Conservation (phyloP, 495 filamentous ascomycete species). For the Astrothelium macrocarpum region DNA sequence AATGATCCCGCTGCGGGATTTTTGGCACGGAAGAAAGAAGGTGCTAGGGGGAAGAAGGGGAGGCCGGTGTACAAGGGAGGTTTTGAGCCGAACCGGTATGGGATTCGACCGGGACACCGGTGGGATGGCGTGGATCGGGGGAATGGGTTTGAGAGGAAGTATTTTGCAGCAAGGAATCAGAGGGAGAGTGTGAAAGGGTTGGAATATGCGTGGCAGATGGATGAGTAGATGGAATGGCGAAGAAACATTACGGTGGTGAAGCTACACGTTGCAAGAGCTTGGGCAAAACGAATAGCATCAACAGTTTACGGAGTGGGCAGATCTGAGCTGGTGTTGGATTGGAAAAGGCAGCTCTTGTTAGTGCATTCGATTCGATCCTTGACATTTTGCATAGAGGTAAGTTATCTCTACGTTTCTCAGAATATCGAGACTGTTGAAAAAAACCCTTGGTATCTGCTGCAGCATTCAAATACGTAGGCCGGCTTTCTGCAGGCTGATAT, state of each 20-base stretch:
- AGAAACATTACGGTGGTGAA: too few species aligned
- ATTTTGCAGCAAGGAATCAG: constrained; percentile 77
- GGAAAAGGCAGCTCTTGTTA: background rate
- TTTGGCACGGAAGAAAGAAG: constrained; percentile 44
- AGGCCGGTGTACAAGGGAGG: constrained; percentile 71
- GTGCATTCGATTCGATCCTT: background rate
- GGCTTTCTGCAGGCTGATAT: too few species aligned
- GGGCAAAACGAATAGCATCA: background rate
- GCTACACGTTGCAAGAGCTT: background rate
- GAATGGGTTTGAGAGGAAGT: constrained; percentile 91
- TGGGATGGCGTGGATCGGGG: constrained; percentile 97
- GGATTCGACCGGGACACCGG: constrained; percentile 78
- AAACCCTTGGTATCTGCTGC: too few species aligned
- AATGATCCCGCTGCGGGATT: constrained; percentile 88
- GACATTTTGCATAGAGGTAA: too few species aligned
- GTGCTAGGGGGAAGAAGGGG: constrained; percentile 44
- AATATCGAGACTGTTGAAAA: too few species aligned
- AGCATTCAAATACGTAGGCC: too few species aligned
- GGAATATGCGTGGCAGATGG: constrained; percentile 94
- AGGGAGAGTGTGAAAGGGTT: constrained; percentile 61
- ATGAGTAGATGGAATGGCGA: constrained; percentile 48
- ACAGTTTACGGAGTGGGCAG: too few species aligned
- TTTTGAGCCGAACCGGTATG: constrained; percentile 84
- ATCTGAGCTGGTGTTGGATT: too few species aligned
- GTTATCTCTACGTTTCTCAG: too few species aligned